Evolutionary conservation across 148 eudicot genomes (phyloP).

Genomic region (Diospyros lotus): DNA sequence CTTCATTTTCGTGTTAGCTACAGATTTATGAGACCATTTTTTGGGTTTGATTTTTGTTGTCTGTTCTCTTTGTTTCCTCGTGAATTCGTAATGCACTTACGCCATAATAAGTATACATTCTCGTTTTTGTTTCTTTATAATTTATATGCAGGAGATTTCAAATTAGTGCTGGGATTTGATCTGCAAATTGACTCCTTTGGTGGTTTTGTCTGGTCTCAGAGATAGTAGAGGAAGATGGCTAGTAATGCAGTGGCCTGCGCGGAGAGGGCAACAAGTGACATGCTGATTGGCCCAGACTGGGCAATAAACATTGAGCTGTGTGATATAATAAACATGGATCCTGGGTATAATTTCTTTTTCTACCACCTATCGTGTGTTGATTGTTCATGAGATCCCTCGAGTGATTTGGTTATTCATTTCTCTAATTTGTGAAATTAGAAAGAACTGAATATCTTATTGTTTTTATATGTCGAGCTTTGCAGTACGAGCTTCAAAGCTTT

Average conservation of each 20-base stretch:
- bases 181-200: not conserved
- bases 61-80: not conserved
- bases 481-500: not conserved
- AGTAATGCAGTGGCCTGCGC: conserved; percentile 64
- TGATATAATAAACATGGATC: conserved; percentile 77
- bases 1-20: not conserved
- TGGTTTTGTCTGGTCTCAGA: not conserved
- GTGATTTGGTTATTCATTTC: not conserved
- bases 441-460: not conserved
- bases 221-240: conserved; percentile 38
- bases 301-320: conserved; percentile 86
- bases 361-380: not conserved
- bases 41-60: not conserved
- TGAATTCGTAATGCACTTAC: not conserved
- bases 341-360: conserved; percentile 48
- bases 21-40: not conserved
- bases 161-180: not conserved
- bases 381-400: not conserved
- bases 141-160: not conserved
- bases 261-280: conserved; percentile 93
- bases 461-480: not conserved
- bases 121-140: not conserved
- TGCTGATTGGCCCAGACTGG: conserved; percentile 90
- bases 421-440: not conserved
- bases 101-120: no score